phyloP scores from a whole-genome alignment of 805 yeast genomes.

The Cyberlindnera meyerae region DNA sequence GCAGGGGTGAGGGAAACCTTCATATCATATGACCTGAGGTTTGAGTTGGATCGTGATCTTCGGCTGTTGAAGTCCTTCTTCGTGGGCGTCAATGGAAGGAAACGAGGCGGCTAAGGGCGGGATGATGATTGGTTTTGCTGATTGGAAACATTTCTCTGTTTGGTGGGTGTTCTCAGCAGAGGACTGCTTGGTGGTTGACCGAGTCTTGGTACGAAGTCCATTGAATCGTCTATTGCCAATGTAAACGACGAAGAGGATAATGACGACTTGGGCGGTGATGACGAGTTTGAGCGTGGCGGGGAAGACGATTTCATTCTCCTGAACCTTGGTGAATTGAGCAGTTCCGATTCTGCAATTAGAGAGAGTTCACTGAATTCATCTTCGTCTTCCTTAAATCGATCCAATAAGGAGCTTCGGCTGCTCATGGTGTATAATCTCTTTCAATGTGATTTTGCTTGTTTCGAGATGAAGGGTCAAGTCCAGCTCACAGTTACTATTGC shows the following conservation, averaged over 20 bases:
- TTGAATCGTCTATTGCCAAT: conserved; percentile 15
- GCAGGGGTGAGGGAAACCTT: conserved; percentile 41
- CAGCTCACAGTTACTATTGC: too few species aligned
- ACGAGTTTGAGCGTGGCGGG: conserved; percentile 21
- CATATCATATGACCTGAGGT: conserved; percentile 8
- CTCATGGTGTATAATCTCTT: too few species aligned
- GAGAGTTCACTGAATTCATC: conserved; percentile 21
- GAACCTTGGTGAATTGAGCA: conserved; percentile 25
- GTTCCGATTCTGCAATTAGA: conserved; percentile 22
- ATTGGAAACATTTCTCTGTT: conserved; percentile 5
- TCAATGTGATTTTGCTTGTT: too few species aligned
- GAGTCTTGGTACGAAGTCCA: conserved; percentile 23
- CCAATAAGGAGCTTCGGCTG: conserved; percentile 10
- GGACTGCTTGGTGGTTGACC: conserved; percentile 13
- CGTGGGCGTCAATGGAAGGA: conserved; percentile 14
- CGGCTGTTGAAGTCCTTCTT: conserved; percentile 4
- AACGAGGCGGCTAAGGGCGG: conserved; percentile 7
- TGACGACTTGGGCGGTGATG: conserved; percentile 21
- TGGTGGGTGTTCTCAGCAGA: conserved; percentile 22
- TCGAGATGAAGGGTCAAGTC: too few species aligned
- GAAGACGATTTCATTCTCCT: conserved; percentile 24
- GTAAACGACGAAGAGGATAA: too few species aligned
- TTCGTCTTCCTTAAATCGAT: conserved; percentile 24
- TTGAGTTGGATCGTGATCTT: neutral
- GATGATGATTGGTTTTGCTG: conserved; percentile 10